A percentile compares a stretch with the other conserved stretches of the same genome.
Evolutionary conservation across 179 eudicot species (phyloP).

Genomic region (Vitellaria paradoxa): DNA sequence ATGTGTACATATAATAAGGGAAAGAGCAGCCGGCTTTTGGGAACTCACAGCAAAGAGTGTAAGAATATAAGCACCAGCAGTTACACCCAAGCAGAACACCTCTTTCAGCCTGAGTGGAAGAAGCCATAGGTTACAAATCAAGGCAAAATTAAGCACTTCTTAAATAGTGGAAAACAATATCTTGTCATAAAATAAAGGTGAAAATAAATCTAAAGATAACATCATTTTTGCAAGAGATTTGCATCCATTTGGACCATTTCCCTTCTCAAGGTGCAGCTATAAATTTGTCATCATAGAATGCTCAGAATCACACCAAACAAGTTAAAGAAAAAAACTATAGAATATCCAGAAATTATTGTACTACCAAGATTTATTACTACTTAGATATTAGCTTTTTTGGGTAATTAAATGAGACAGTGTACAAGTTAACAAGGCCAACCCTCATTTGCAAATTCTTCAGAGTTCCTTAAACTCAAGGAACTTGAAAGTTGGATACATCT

Average conservation of each 20-base stretch:
- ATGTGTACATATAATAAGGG: neutral
- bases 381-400: neutral
- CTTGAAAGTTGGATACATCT: neutral
- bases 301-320: neutral
- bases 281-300: neutral
- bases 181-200: neutral
- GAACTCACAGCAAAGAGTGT: slow-evolving; percentile 19
- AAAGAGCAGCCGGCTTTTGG: neutral
- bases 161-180: neutral
- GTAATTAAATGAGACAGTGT: neutral
- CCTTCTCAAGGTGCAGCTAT: neutral
- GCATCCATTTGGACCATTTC: neutral
- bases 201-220: neutral
- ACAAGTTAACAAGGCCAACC: neutral
- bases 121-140: neutral
- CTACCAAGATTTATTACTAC: neutral
- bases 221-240: neutral
- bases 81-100: slow-evolving; percentile 22
- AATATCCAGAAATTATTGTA: neutral
- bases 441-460: neutral
- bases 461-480: neutral
- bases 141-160: neutral
- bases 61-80: slow-evolving; percentile 24
- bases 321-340: neutral
- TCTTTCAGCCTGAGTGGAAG: slow-evolving; percentile 14